Evolutionary conservation across 768 basidiomycete species (phyloP), one percentile per base, ranked within the genome.

Genomic region (Tephrocybe sp.): DNA sequence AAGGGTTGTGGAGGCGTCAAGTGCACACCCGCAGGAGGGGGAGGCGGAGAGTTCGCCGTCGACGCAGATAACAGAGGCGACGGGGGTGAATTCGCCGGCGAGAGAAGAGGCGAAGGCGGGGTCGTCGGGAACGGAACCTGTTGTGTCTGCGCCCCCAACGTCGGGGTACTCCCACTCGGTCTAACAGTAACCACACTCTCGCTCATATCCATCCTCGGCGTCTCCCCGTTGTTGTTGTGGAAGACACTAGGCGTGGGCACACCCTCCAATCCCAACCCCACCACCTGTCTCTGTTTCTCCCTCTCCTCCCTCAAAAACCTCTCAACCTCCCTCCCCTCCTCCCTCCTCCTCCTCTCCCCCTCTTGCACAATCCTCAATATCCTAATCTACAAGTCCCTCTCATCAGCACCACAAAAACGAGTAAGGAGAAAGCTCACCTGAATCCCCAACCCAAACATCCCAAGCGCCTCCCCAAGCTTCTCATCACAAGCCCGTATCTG

Each of bases 371-470:
- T 68, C 49, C 74, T 73, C 41, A 80, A 65, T 5, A 76, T 79
- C n/a, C 80, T 72, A 38, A 82, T 70, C 47, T n/a, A n/a, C n/a
- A n/a, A n/a, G n/a, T n/a, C n/a, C n/a, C n/a, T n/a, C n/a, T n/a
- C n/a, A n/a, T n/a, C n/a, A n/a, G n/a, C n/a, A n/a, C n/a, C n/a
- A n/a, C n/a, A n/a, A n/a, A n/a, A n/a, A n/a, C n/a, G n/a, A n/a
- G n/a, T n/a, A n/a, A n/a, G n/a, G n/a, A n/a, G n/a, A n/a, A n/a
- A n/a, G n/a, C n/a, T n/a, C n/a, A n/a, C n/a, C n/a, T 81, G 80
- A 38, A 84, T 74, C 5, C 74, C 71, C 49, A 80, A 77, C 27
- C 77, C 70, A 58, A 87, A 84, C 60, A 83, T 71, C n/a, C 65
- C 64, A 33, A 86, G 63, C 3, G 81, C 80, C 47, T 87, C 82